Evolutionary conservation across 2,329 filamentous ascomycete species (phyloP).

Genomic region (Talaromyces sp.): DNA sequence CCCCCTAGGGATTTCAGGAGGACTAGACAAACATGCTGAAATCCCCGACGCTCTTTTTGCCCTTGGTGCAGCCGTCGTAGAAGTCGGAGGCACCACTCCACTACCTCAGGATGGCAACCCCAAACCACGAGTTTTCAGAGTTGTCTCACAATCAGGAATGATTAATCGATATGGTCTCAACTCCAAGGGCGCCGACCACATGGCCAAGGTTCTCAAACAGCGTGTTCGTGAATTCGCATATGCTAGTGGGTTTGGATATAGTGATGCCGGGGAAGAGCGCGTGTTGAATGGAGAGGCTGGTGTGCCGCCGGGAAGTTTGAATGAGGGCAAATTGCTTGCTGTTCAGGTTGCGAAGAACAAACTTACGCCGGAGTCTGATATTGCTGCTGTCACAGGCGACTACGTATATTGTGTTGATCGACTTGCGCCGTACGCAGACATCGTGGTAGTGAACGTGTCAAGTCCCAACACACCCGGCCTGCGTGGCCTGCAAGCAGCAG

Average conservation of each 20-base stretch:
- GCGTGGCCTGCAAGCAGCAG: slow-evolving; percentile 78
- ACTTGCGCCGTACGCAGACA: slow-evolving; percentile 84
- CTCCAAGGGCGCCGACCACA: slow-evolving; percentile 81
- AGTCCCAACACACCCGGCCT: slow-evolving; percentile 94
- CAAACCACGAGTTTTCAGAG: slow-evolving; percentile 80
- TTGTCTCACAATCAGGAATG: slow-evolving; percentile 78
- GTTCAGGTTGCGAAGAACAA: slow-evolving; percentile 99
- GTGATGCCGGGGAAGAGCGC: slow-evolving; percentile 63
- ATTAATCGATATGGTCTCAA: slow-evolving; percentile 97
- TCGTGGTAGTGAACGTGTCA: slow-evolving; percentile 97
- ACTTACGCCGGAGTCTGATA: slow-evolving; percentile 77
- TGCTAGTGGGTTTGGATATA: slow-evolving; percentile 63
- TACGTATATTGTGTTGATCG: slow-evolving; percentile 88
- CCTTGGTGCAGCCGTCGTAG: slow-evolving; percentile 80
- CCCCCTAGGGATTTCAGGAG: slow-evolving; percentile 91
- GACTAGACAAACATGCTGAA: slow-evolving; percentile 91
- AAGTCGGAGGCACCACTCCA: slow-evolving; percentile 88
- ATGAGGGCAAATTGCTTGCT: slow-evolving; percentile 71
- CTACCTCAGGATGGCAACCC: slow-evolving; percentile 85
- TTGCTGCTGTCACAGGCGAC: slow-evolving; percentile 72
- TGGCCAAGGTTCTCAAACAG: slow-evolving; percentile 75
- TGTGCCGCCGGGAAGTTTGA: slow-evolving; percentile 80
- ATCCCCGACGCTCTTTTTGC: slow-evolving; percentile 82
- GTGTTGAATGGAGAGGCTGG: slow-evolving; percentile 74
- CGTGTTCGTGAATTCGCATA: slow-evolving; percentile 76